Conservation (phyloP, 441 rosid species). For the Viola pubescens region DNA sequence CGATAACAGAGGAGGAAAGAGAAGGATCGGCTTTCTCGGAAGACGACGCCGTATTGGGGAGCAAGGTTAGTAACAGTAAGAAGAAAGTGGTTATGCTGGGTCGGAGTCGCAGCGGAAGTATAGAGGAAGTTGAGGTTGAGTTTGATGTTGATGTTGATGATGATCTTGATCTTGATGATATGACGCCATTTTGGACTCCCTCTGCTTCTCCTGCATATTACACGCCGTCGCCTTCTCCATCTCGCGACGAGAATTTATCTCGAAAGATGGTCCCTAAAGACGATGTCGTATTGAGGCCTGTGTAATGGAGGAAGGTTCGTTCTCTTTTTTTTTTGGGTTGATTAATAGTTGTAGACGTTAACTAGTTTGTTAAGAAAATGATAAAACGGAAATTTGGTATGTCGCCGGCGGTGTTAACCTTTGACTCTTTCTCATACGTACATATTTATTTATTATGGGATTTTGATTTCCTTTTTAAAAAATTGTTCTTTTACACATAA, state of each 20-base stretch:
- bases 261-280: not conserved
- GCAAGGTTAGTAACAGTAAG: slow-evolving; percentile 4
- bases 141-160: not conserved
- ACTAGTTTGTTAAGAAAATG: no score
- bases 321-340: no score
- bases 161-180: slow-evolving; percentile 13
- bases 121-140: not conserved
- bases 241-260: slow-evolving; percentile 20
- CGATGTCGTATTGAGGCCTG: not conserved
- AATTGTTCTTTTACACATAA: no score
- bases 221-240: slow-evolving; percentile 61
- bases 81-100: slow-evolving; percentile 8
- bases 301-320: no score
- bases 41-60: slow-evolving; percentile 4
- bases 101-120: slow-evolving; percentile 10
- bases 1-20: slow-evolving; percentile 55
- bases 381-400: no score
- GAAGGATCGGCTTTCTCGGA: slow-evolving; percentile 21
- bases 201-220: slow-evolving; percentile 52
- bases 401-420: no score
- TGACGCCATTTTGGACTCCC: slow-evolving; percentile 64
- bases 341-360: no score
- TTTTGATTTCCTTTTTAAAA: no score
- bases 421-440: no score
- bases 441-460: no score